These are phyloP conservation scores for Bruguiera hainesii DNA, from an alignment of 441 rosid species.

Conservation along the genomic window DNA sequence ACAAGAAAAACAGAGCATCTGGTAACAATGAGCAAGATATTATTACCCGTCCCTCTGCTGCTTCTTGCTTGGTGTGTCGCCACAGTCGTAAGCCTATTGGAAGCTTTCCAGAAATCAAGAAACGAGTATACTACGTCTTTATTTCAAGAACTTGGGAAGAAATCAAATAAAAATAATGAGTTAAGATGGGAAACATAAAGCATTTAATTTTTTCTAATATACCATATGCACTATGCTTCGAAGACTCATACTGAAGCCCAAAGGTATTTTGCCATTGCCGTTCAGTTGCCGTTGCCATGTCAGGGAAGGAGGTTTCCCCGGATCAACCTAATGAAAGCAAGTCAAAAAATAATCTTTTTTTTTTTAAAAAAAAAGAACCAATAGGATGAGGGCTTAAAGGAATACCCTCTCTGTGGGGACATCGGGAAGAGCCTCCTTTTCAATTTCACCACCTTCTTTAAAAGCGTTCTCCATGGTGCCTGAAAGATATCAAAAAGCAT, in stretches of 20 bases:
- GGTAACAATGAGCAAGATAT: conserved; percentile 1
- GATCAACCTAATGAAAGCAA: conserved; percentile 38
- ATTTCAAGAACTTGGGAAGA: not conserved
- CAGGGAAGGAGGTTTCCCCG: conserved; percentile 46
- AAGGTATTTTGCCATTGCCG: conserved; percentile 39
- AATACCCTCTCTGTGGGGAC: not conserved
- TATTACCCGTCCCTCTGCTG: conserved; percentile 67
- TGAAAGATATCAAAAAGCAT: not conserved
- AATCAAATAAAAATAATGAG: not conserved
- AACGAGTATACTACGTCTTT: not conserved
- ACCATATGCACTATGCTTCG: conserved; percentile 63
- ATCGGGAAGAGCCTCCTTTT: not conserved
- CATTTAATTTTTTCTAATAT: conserved; percentile 6
- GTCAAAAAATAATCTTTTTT: not conserved
- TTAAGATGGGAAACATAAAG: not conserved
- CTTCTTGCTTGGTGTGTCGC: conserved; percentile 57
- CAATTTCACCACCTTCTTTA: not conserved
- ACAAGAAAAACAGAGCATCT: not conserved
- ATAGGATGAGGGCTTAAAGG: not conserved
- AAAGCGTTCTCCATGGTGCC: not conserved
- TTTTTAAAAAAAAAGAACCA: not conserved
- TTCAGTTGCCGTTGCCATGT: conserved; percentile 73
- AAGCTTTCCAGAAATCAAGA: conserved; percentile 37
- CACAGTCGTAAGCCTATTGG: conserved; percentile 62
- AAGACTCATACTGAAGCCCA: conserved; percentile 37